phyloP scores from a whole-genome alignment of 352 stramenopile species.

The Globisporangium radiosum region DNA sequence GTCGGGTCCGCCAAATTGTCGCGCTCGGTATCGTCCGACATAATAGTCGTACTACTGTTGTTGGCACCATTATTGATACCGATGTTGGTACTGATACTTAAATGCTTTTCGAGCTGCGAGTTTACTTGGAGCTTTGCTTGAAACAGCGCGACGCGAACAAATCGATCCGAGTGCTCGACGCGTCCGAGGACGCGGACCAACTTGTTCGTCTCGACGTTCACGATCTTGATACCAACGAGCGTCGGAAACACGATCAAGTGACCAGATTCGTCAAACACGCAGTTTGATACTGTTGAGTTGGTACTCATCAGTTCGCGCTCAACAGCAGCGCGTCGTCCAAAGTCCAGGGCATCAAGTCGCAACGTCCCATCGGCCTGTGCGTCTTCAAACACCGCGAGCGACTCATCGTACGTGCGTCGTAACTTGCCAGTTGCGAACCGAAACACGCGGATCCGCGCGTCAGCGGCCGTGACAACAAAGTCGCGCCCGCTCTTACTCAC shows the following conservation, averaged over 20 bases:
- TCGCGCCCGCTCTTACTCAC: slow-evolving; percentile 53
- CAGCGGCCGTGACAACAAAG: slow-evolving; percentile 85
- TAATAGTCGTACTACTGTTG: slow-evolving; percentile 24
- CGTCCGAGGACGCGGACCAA: slow-evolving; percentile 90
- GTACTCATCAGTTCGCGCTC: slow-evolving; percentile 58
- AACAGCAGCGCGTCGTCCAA: slow-evolving; percentile 77
- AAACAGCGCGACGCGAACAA: slow-evolving; percentile 91
- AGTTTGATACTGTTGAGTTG: slow-evolving; percentile 45
- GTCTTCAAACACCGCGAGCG: slow-evolving; percentile 84
- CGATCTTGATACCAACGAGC: slow-evolving; percentile 95
- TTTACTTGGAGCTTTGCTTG: slow-evolving; percentile 94
- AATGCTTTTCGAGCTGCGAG: slow-evolving; percentile 91
- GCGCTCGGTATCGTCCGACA: slow-evolving; percentile 50
- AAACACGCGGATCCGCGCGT: slow-evolving; percentile 90
- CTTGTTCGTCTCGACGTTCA: slow-evolving; percentile 94
- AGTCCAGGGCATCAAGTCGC: slow-evolving; percentile 85
- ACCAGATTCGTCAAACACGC: slow-evolving; percentile 94
- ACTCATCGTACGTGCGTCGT: slow-evolving; percentile 87
- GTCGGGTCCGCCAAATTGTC: slow-evolving; percentile 69
- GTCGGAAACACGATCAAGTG: slow-evolving; percentile 95
- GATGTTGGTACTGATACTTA: slow-evolving; percentile 18
- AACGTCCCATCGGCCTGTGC: slow-evolving; percentile 64
- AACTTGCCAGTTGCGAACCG: slow-evolving; percentile 85
- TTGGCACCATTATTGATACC: background rate
- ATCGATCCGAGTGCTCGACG: slow-evolving; percentile 94